Base-by-base conservation (phyloP, 495 filamentous ascomycete species). In the Lasiosphaeria ovina region DNA sequence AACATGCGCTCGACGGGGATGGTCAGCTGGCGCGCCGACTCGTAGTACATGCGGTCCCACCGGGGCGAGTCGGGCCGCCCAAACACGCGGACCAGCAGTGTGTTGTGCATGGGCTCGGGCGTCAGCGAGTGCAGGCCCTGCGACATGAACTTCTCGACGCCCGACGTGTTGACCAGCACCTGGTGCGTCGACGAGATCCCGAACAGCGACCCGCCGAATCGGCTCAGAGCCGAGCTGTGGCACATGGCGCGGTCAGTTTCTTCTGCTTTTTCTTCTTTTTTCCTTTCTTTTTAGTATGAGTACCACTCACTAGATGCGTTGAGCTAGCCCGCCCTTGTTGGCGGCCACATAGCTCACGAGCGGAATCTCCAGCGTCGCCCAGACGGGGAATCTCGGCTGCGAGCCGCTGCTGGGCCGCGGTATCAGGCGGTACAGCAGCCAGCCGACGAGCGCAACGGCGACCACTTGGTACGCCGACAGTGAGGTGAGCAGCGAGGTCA, bases 151-250 rank as follows among this genome's bases (percentile, higher is more conserved):
- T 51, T 51, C 14, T 60, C 58, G 14, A 54, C 38, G 31, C 53
- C 51, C 9, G 53, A 17, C 24, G 45, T 45, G 8, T 54, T 44
- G 31, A 60, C 53, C 14, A 60, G 51, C 4, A 54, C 34, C 51
- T 60, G 58, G 10, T 60, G 53, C 5, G 12, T 35, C 1, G 58
- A 48, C 9, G 58, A 35, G 51, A 60, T n/a, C 31, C 58, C 58
- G 6, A 48, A 60, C 51, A 60, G 35, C 11, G 58, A 55, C 7
- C 58, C 58, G 31, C 38, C 10, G 5, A 55, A 55, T 49, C 58
- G 51, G 0, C 58, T 51, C 9, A 60, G 11, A 0, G 35, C 9
- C 9, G 50, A 42, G 17, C 57, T 59, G 9, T n/a, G 31, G 42
- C 3, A 14, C 11, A n/a, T n/a, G 44, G 24, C 24, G 24, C 24